phyloP scores from a whole-genome alignment of 495 filamentous ascomycete species.

The Penicillium psychrofluorescens region DNA sequence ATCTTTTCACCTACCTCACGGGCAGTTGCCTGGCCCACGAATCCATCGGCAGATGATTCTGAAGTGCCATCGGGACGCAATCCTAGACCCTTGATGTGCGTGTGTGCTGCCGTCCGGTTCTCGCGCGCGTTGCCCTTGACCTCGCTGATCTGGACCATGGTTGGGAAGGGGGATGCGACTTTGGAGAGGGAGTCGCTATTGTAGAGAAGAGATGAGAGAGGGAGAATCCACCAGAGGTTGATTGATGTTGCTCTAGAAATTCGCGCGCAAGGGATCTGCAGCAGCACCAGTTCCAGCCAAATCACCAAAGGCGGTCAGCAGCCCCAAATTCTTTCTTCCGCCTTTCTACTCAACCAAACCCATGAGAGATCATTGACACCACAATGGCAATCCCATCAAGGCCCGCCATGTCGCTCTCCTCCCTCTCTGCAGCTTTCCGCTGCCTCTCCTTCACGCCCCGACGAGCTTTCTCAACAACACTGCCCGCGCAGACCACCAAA shows the following conservation, averaged over 20 bases:
- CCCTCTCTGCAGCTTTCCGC: conserved; percentile 35
- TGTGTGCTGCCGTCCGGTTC: conserved; percentile 91
- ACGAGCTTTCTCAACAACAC: conserved; percentile 36
- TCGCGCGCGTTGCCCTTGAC: conserved; percentile 93
- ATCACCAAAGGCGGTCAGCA: conserved; percentile 32
- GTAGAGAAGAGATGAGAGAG: background rate
- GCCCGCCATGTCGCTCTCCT: conserved; percentile 24
- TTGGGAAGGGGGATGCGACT: conserved; percentile 19
- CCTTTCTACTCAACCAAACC: too few relatives aligned
- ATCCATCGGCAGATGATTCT: conserved; percentile 67
- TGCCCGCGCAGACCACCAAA: conserved; percentile 24
- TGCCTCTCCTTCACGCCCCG: conserved; percentile 34
- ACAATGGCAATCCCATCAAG: conserved; percentile 23
- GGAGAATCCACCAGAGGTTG: conserved; percentile 3
- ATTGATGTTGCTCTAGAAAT: conserved; percentile 17
- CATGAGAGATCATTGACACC: too few relatives aligned
- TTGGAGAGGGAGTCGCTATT: conserved; percentile 8
- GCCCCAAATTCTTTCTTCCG: conserved; percentile 32
- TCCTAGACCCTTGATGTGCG: conserved; percentile 92
- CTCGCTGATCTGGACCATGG: conserved; percentile 92
- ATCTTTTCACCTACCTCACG: conserved; percentile 56
- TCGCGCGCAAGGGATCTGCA: conserved; percentile 29
- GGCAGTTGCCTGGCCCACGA: conserved; percentile 81
- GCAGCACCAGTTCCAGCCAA: conserved; percentile 18
- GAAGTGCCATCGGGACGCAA: conserved; percentile 75